Evolutionary conservation across 768 basidiomycete genomes (phyloP), one percentile per base, ranked within the genome.

Genomic region (Saitozyma sp.): DNA sequence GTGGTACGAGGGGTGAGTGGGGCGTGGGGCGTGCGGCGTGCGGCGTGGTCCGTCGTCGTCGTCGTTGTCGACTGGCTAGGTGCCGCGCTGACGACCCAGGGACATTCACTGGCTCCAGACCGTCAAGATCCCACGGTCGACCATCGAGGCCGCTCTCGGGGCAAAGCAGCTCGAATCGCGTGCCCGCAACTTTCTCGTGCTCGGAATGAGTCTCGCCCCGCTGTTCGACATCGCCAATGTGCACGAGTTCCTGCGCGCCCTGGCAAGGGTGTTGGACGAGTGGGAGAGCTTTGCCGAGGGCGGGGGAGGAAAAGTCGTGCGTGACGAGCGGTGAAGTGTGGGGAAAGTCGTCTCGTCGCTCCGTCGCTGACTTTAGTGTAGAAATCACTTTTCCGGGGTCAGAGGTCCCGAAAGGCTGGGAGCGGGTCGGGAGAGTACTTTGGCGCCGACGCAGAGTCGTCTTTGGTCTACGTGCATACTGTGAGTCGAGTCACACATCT

Each of bases 101-200:
- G 67, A 73, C 38, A 64, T 71, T 29, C 70, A 75, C 50, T 79
- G 76, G 76, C 70, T 78, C 52, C 69, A 76, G 19, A 76, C 78
- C 0, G 74, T 79, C 29, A 66, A 68, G 19, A 64, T 79, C 19
- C 61, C 76, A 7, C 59, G 62, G 20, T 43, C 61, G 9, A 58
- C 68, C 0, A 48, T 78, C 9, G 75, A 76, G 62, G 13, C 48
- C 3, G 48, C 63, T 8, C 64, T 78, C 8, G 75, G 72, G 9
- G 56, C 67, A 8, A 61, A 65, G 61, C 58, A 64, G 59, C 61
- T 76, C 13, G 65, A 72, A 17, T 50, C 46, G 5, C 56, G 71
- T 39, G 65, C 74, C 11, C 38, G 71, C 3, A 64, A 73, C 50
- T 67, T 75, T 45, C 70, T 75, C 50, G 58, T 78, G 9, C 68